These are phyloP conservation scores for Ustanciosporium gigantosporum DNA, from an alignment of 1,284 basidiomycete genomes.

Conservation along the genomic window DNA sequence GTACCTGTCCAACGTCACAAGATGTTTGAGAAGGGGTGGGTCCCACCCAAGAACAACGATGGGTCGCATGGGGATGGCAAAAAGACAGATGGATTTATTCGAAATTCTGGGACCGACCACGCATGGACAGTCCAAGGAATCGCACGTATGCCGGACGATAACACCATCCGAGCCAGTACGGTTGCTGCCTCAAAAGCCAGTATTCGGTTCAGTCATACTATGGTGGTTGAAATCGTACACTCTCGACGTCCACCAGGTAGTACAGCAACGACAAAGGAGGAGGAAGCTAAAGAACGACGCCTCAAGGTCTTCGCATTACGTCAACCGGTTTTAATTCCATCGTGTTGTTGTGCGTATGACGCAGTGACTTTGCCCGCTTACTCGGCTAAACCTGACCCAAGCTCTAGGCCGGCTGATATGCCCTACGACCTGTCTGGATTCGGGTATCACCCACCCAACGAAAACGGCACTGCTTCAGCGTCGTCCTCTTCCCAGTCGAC, in stretches of 20 bases:
- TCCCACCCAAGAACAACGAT: slow-evolving; percentile 50
- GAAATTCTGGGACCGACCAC: slow-evolving; percentile 43
- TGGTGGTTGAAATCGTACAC: slow-evolving; percentile 60
- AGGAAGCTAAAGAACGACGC: slow-evolving; percentile 35
- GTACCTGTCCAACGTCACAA: slow-evolving; percentile 56
- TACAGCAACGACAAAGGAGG: slow-evolving; percentile 16
- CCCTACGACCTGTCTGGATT: slow-evolving; percentile 43
- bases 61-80: slow-evolving; percentile 54
- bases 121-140: slow-evolving; percentile 60
- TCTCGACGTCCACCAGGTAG: slow-evolving; percentile 26
- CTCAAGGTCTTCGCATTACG: slow-evolving; percentile 59
- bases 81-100: slow-evolving; percentile 50
- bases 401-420: slow-evolving; percentile 25
- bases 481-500: not conserved
- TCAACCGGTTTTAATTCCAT: slow-evolving; percentile 53
- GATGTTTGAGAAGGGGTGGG: slow-evolving; percentile 57
- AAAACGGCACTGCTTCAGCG: slow-evolving; percentile 4
- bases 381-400: slow-evolving; percentile 30
- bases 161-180: slow-evolving; percentile 53
- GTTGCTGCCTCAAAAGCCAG: slow-evolving; percentile 46
- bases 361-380: slow-evolving; percentile 57
- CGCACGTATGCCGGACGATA: slow-evolving; percentile 59
- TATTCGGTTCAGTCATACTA: slow-evolving; percentile 54
- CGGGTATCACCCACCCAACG: slow-evolving; percentile 10
- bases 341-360: slow-evolving; percentile 60